Percentiles rank a stretch among this genome's conserved stretches.
phyloP scores from a whole-genome alignment of 23 red algal genomes.

The Gracilaria domingensis region DNA sequence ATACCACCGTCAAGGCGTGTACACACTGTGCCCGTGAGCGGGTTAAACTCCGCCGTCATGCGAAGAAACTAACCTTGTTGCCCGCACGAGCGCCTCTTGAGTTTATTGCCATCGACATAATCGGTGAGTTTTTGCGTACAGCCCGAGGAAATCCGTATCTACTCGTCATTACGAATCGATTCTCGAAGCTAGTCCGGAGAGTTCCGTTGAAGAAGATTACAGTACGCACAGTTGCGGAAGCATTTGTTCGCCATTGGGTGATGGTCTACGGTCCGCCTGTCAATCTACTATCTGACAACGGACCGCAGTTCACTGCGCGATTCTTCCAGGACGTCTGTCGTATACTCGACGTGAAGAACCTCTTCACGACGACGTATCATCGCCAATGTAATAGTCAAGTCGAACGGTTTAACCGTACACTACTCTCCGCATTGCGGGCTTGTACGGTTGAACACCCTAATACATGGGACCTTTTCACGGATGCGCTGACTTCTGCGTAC shows the following conservation, averaged over 20 bases:
- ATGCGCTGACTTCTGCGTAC: background rate
- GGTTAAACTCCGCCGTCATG: background rate
- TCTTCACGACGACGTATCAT: conserved; percentile 28
- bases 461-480: background rate
- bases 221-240: background rate
- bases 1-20: background rate
- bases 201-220: conserved; percentile 6
- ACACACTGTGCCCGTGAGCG: background rate
- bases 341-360: background rate
- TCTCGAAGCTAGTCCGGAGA: conserved; percentile 27
- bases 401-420: conserved; percentile 1
- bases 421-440: background rate
- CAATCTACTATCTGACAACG: conserved; percentile 9
- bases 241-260: background rate
- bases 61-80: no score
- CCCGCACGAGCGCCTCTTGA: no score
- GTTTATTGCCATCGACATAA: background rate
- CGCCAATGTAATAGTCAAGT: background rate
- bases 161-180: conserved; percentile 35
- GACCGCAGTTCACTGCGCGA: background rate
- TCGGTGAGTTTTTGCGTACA: background rate
- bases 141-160: background rate
- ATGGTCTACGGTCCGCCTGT: background rate
- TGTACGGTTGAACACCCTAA: background rate
- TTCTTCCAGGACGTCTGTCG: conserved; percentile 36